Evolutionary conservation across 164 flowering plant genomes (phyloP).

Genomic region (Sedum album): DNA sequence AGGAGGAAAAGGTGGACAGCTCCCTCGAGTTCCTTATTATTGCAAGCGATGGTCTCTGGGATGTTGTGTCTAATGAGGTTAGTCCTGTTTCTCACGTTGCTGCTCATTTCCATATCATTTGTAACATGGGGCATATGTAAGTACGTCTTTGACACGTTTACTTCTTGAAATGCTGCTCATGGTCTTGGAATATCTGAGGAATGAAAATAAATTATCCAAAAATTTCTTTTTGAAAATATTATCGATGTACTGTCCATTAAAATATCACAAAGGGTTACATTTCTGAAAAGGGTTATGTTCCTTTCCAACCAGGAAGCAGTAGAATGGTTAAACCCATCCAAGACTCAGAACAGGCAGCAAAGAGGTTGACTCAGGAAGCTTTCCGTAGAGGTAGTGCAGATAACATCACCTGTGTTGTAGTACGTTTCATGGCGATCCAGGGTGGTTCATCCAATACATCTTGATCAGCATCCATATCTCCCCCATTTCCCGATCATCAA

Average conservation of each 20-base stretch:
- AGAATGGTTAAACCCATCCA: slow-evolving; percentile 1
- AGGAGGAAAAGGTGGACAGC: slow-evolving; percentile 8
- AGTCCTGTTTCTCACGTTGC: background rate
- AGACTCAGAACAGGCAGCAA: background rate
- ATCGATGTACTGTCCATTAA: too few relatives aligned
- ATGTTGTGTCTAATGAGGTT: slow-evolving; percentile 2
- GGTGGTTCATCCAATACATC: background rate
- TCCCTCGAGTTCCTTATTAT: slow-evolving; percentile 3
- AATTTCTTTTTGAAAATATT: too few relatives aligned
- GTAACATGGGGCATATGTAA: background rate
- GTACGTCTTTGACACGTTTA: too few relatives aligned
- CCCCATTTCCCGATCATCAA: background rate
- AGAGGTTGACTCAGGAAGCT: slow-evolving; percentile 1
- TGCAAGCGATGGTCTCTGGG: slow-evolving; percentile 6
- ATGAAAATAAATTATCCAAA: too few relatives aligned
- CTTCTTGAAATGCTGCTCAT: too few relatives aligned
- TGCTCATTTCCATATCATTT: background rate
- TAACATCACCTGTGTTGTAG: slow-evolving; percentile 3
- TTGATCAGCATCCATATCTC: background rate
- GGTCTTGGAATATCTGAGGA: too few relatives aligned
- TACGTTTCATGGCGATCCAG: background rate
- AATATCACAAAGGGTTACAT: background rate
- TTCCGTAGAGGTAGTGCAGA: slow-evolving; percentile 5
- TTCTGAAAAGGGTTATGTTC: background rate
- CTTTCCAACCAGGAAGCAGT: slow-evolving; percentile 2